phyloP scores from a whole-genome alignment of 2,329 filamentous ascomycete species.

The Penicillium janthinellum region DNA sequence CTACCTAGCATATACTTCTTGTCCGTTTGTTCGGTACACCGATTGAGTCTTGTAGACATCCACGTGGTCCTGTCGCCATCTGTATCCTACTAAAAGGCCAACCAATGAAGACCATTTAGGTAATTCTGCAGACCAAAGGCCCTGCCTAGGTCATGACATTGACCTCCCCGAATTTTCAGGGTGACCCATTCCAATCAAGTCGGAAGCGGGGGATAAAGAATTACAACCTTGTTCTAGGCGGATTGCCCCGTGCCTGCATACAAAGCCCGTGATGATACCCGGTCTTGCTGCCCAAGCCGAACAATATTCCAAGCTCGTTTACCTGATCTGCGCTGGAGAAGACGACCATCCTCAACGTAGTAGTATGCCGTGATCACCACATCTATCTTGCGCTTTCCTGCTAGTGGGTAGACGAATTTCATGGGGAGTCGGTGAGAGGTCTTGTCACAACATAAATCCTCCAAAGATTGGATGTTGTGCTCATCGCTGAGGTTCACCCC shows the following conservation, averaged over 20 bases:
- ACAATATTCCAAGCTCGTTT: slow-evolving; percentile 35
- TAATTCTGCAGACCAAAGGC: background rate
- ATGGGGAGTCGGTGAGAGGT: background rate
- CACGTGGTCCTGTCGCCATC: background rate
- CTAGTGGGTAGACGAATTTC: background rate
- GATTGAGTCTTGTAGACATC: background rate
- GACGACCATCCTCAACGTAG: slow-evolving; percentile 33
- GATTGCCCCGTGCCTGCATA: slow-evolving; percentile 32
- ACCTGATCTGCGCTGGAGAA: slow-evolving; percentile 39
- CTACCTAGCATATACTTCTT: background rate
- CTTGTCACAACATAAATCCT: too few species aligned
- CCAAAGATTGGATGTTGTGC: background rate
- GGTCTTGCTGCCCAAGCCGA: slow-evolving; percentile 25
- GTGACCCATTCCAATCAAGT: background rate
- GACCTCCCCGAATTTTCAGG: background rate
- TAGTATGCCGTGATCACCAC: slow-evolving; percentile 13
- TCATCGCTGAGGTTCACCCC: background rate
- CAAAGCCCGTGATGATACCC: slow-evolving; percentile 17
- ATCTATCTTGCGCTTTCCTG: background rate
- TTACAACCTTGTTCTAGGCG: slow-evolving; percentile 30
- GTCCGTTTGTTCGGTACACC: background rate
- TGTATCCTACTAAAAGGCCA: background rate
- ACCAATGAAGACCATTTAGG: background rate
- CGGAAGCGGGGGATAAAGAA: slow-evolving; percentile 34
- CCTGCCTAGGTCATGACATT: background rate